Base-by-base conservation (phyloP, 495 filamentous ascomycete genomes). In the Penicillium alfredii region DNA sequence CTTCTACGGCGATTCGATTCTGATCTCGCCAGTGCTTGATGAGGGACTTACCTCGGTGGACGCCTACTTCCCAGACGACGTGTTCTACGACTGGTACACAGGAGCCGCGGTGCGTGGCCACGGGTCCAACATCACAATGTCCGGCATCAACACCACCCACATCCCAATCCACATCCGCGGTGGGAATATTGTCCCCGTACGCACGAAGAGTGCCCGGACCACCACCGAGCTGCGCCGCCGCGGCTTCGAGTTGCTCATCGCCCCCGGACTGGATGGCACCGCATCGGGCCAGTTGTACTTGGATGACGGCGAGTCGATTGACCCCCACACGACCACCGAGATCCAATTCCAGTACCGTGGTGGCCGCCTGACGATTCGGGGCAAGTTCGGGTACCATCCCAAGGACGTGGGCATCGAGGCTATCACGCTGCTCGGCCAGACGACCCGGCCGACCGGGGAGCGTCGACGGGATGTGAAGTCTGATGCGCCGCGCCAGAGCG, bases 51-150 rank as follows among this genome's bases (percentile, higher is more conserved):
- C 78, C 0, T 70, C 68, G 17, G 82, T 85, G 3, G 61, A 74
- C 8, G 74, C 83, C 21, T 88, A 88, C 60, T 69, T 90, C 28
- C 82, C 84, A n/a, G 49, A 80, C 16, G 83, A 82, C 47, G 44
- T 77, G 33, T 88, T 84, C 63, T 90, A 88, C 60, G 82, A 88
- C 61, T 86, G 71, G 70, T 77, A 75, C 59, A 86, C 81, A 1
- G 68, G 73, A 33, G 58, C 67, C 32, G 51, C 58, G 2, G 51
- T 90, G 19, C 66, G 62, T 4, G 81, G 82, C n/a, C 48, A 55
- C 2, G 82, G 80, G 6, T 50, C 50, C 4, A 64, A 47, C 20
- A 49, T 80, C 25, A 76, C 66, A 1, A 57, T 86, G 25, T 47
- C 45, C 15, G 52, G 47, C 26, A 84, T 85, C 45, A 60, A 49